phyloP scores from a whole-genome alignment of 2,329 filamentous ascomycete species.

The Colletotrichum cordylinicola region DNA sequence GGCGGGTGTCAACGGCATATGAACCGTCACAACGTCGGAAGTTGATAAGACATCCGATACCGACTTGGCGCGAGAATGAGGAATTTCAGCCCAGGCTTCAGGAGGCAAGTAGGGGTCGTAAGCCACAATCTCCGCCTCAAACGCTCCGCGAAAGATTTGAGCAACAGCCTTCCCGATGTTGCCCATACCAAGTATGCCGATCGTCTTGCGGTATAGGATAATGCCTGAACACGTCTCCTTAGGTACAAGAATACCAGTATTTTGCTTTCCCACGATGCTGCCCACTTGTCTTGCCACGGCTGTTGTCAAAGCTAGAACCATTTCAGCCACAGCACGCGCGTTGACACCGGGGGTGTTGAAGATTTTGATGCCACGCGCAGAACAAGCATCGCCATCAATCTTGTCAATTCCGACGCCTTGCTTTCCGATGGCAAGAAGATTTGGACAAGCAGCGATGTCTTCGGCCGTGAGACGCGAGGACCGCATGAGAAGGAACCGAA shows the following conservation, averaged over 20 bases:
- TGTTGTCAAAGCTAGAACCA: slow-evolving; percentile 39
- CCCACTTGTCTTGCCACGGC: slow-evolving; percentile 37
- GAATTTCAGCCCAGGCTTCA: slow-evolving; percentile 36
- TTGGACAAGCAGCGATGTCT: slow-evolving; percentile 39
- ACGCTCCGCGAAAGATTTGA: slow-evolving; percentile 39
- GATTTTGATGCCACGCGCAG: slow-evolving; percentile 43
- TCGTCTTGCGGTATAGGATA: slow-evolving; percentile 35
- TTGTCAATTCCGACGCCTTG: slow-evolving; percentile 54
- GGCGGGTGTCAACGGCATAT: slow-evolving; percentile 39
- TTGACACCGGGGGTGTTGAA: slow-evolving; percentile 54
- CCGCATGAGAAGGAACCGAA: slow-evolving; percentile 43
- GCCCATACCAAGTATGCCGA: slow-evolving; percentile 45
- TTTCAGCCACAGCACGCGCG: slow-evolving; percentile 45
- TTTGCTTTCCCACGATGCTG: slow-evolving; percentile 34
- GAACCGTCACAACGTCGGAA: slow-evolving; percentile 41
- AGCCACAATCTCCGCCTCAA: slow-evolving; percentile 37
- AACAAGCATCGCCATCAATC: slow-evolving; percentile 45
- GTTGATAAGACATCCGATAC: slow-evolving; percentile 35
- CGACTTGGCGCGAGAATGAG: slow-evolving; percentile 32
- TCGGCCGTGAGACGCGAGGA: slow-evolving; percentile 40
- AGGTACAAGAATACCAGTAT: slow-evolving; percentile 30
- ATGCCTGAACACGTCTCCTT: slow-evolving; percentile 48
- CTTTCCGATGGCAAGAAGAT: slow-evolving; percentile 48
- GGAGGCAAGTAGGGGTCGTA: slow-evolving; percentile 40
- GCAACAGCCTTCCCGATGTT: slow-evolving; percentile 42